Evolutionary conservation across 805 yeast genomes (phyloP), one percentile per base, ranked within the genome.

Genomic region (Wickerhamomyces bovis): DNA sequence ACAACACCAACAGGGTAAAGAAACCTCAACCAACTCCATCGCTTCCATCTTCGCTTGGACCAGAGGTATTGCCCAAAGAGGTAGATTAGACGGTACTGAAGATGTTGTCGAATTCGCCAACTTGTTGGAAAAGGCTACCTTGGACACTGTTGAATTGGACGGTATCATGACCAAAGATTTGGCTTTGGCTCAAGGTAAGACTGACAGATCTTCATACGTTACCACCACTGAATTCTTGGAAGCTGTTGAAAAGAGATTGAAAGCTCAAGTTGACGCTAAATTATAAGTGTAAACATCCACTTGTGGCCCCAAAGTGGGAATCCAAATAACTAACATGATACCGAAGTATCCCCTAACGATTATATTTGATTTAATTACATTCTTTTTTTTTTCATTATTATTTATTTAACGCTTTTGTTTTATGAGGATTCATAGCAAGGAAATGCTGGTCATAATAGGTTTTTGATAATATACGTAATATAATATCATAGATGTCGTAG

Each of bases 31-130:
- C 45, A 85, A 85, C 69, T 85, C 94, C 8, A 85, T 85, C 65
- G 94, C 94, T 5, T 83, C 89, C 18, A 85, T 85, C 48, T 85
- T 84, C 57, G 94, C 94, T 26, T 85, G 94, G 94, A 65, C 89
- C n/a, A 77, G 90, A 68, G 94, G 92, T 62, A 66, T 85, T 45
- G 80, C 81, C 52, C 89, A 85, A 67, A 83, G 94, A 76, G 94
- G 92, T 59, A 80, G 75, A 62, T 70, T 85, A 54, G 94, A 85
- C 63, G 66, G 66, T 33, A 85, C 89, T 23, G 85, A 84, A 28
- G 86, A 80, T 3, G 87, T 85, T 44, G 78, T 81, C 41, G 68
- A 75, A 41, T 85, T 85, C 61, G 89, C 86, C 38, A 69, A 80
- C 52, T 63, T 68, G 39, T 72, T 85, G 55, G 94, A 85, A 67